A percentile compares a stretch with the other conserved stretches of the same genome.
Evolutionary conservation across 306 rosid species (phyloP).

Genomic region (Vachellia pachyceras): DNA sequence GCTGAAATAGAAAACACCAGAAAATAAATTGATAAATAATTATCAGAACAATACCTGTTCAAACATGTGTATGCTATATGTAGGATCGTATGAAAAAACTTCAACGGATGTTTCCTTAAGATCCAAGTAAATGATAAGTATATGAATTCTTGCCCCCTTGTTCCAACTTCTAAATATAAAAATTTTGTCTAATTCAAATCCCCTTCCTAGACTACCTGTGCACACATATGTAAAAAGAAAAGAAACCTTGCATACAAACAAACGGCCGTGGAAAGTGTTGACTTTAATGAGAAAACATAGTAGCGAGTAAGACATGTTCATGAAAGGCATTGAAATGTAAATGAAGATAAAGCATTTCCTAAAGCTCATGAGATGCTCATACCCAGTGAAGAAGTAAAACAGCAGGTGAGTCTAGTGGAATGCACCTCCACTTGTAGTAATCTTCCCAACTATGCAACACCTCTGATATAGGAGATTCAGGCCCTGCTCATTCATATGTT

Average conservation of each 20-base stretch:
- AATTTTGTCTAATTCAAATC: background rate
- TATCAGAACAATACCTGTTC: slow-evolving; percentile 6
- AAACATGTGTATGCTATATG: background rate
- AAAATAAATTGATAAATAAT: slow-evolving; percentile 3
- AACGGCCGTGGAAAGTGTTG: background rate
- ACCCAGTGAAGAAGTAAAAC: slow-evolving; percentile 94
- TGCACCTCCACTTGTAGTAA: slow-evolving; percentile 83
- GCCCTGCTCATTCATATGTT: slow-evolving; percentile 60
- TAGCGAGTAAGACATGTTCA: slow-evolving; percentile 10
- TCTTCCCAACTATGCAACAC: slow-evolving; percentile 72
- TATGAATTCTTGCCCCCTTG: background rate
- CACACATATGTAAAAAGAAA: background rate
- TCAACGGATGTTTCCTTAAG: background rate
- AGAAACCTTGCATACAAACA: background rate
- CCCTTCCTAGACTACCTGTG: background rate
- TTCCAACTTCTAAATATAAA: background rate
- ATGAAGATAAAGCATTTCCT: slow-evolving; percentile 27
- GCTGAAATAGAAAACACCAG: slow-evolving; percentile 55
- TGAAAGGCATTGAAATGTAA: slow-evolving; percentile 13
- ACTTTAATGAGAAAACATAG: background rate
- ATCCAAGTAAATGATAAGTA: background rate
- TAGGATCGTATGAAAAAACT: background rate
- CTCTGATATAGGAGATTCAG: slow-evolving; percentile 49
- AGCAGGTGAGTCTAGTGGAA: slow-evolving; percentile 77
- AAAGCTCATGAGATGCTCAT: slow-evolving; percentile 40